Base-by-base conservation (phyloP, 495 filamentous ascomycete genomes). In the Poronia punctata region DNA sequence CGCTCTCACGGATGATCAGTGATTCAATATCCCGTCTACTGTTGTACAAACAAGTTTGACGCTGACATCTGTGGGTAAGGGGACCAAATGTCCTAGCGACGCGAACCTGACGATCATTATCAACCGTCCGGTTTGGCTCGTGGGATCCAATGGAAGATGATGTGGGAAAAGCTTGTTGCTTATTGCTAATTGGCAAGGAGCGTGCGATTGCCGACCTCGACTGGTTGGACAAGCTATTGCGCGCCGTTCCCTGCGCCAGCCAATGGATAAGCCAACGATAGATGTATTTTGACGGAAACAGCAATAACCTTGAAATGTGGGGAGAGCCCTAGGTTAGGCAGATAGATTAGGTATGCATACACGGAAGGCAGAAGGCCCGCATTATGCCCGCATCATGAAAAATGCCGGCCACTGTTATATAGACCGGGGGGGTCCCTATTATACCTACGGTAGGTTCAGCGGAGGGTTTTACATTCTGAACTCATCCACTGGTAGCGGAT, bases 41-140 rank as follows among this genome's bases (percentile, higher is more conserved):
- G n/a, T n/a, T n/a, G n/a, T n/a, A n/a, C n/a, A n/a, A n/a, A n/a
- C n/a, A n/a, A n/a, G n/a, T n/a, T n/a, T n/a, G n/a, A n/a, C n/a
- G n/a, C n/a, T n/a, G n/a, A n/a, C n/a, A n/a, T n/a, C n/a, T 29
- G 14, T 45, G 35, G 42, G 42, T 45, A 38, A 45, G 42, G 42
- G 37, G 28, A 32, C 24, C n/a, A 31, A 8, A 20, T 10, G 5
- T 10, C 19, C n/a, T 29, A 6, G 31, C 35, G 33, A 8, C 9
- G 19, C n/a, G 42, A 38, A 29, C 21, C 28, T 17, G 34, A 21
- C 35, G 34, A 44, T 38, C 33, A 38, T 11, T 14, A 27, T 21
- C 19, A 23, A 23, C 20, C 23, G 32, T 37, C 34, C 5, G 25
- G 10, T 19, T 21, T 16, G 34, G 22, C 14, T 22, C 6, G 38